Evolutionary conservation across 352 stramenopile genomes (phyloP), one percentile per base, ranked within the genome.

Genomic region (Lagenidium giganteum): DNA sequence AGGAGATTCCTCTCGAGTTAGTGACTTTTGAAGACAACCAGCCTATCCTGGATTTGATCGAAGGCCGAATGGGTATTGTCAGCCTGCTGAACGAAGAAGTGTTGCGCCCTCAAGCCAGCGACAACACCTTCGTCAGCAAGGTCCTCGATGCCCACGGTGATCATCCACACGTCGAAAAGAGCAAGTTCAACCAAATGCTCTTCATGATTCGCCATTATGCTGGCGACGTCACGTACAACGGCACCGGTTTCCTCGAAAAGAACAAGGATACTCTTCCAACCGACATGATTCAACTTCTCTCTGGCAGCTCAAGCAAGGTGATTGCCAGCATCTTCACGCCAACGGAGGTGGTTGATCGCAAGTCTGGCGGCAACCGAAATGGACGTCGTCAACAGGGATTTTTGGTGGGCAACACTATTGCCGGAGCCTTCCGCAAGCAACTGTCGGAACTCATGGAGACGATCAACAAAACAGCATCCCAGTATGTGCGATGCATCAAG

Each of bases 51-150:
- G 84, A 96, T 42, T 47, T 96, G 23, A 80, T 96, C 36, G 84
- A 95, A 46, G 69, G 70, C 17, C 78, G 60, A 24, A 77, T 74
- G 47, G 89, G 89, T 20, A 92, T 98, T 49, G 64, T 97, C n/a
- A 70, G 66, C 20, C 59, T 98, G 40, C 63, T 98, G 24, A 95
- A 98, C 55, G 93, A 98, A 59, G 89, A 98, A 61, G 95, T 95
- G 30, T 79, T 95, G 4, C 67, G 83, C 11, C 84, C 87, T 6
- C 66, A 86, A 37, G 84, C 79, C 12, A 87, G 55, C 8, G 80
- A 95, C 57, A 61, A 23, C 16, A 83, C 68, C 14, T 91, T 95
- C 22, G 67, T 92, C 36, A 72, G 60, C 57, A 87, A 89, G 47
- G 57, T 95, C 17, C 40, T 78, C 22, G 78, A 81, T 22, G 60